Percentiles rank a stretch among this genome's conserved stretches.
These are phyloP conservation scores for Cylindrotheca closterium DNA, from an alignment of 108 stramenopile genomes.

Conservation along the genomic window DNA sequence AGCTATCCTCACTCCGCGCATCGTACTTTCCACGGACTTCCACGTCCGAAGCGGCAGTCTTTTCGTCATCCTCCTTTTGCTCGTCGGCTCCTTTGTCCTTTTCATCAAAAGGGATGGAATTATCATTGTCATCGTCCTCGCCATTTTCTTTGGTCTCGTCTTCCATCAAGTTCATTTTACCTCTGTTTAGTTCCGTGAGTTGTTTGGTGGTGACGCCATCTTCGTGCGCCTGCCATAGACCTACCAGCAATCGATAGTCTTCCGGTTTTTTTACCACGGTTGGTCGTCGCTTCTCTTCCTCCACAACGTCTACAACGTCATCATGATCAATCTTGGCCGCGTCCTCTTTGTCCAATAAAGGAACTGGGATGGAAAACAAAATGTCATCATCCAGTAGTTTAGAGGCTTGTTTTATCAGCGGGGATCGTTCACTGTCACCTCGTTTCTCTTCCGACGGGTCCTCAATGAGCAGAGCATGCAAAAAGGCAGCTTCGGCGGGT, in stretches of 20 bases:
- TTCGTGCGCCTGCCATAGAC: constrained; percentile 50
- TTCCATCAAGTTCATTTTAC: neutral
- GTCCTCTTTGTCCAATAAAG: neutral
- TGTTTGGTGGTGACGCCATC: constrained; percentile 35
- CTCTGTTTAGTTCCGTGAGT: constrained; percentile 1
- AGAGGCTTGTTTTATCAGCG: constrained; percentile 9
- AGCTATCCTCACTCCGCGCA: constrained; percentile 5
- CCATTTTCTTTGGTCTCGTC: neutral
- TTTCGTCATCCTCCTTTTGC: constrained; percentile 2
- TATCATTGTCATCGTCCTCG: neutral
- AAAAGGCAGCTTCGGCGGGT: constrained; percentile 21
- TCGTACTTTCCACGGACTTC: constrained; percentile 18
- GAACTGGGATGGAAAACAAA: constrained; percentile 22
- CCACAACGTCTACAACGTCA: neutral
- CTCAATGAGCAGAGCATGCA: constrained; percentile 27
- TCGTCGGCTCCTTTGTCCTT: neutral
- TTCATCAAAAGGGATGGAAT: neutral
- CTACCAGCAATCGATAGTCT: constrained; percentile 21
- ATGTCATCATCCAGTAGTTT: constrained; percentile 29
- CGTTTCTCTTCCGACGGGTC: neutral
- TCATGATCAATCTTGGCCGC: neutral
- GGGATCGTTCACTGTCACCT: neutral
- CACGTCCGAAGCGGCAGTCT: constrained; percentile 18
- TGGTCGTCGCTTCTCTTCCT: constrained; percentile 4
- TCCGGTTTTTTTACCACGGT: constrained; percentile 3